phyloP scores from a whole-genome alignment of 2,329 filamentous ascomycete species.

The Cladosporium sp. region DNA sequence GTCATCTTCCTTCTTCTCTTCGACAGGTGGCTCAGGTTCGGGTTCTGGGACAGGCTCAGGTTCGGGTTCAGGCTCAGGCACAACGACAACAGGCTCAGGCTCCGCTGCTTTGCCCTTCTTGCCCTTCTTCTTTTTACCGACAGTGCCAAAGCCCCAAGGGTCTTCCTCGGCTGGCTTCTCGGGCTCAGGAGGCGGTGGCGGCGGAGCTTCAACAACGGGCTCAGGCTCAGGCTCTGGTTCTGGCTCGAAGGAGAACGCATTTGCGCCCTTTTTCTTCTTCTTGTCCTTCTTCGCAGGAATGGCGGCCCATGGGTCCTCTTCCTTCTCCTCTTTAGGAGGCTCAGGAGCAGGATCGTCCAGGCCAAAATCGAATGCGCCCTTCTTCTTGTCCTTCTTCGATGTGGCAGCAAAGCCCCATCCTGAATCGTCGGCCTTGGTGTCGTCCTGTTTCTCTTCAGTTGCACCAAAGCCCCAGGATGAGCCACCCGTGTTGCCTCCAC shows the following conservation, averaged over 20 bases:
- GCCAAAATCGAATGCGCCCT: constrained; percentile 27
- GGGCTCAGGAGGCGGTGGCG: constrained; percentile 22
- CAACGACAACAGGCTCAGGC: constrained; percentile 30
- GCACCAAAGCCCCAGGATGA: constrained; percentile 33
- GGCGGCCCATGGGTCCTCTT: constrained; percentile 24
- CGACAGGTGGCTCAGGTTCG: constrained; percentile 34
- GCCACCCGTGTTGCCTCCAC: constrained; percentile 16
- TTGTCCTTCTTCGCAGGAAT: constrained; percentile 23
- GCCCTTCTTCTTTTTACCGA: constrained; percentile 43
- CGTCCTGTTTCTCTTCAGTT: constrained; percentile 24
- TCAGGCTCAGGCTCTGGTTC: constrained; percentile 19
- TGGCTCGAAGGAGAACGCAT: constrained; percentile 17
- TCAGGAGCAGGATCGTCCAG: constrained; percentile 20
- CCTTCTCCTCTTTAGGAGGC: constrained; percentile 19
- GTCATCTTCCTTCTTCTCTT: constrained; percentile 34
- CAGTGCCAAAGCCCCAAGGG: constrained; percentile 27
- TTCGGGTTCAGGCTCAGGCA: constrained; percentile 30
- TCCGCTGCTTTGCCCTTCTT: constrained; percentile 34
- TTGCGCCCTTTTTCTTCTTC: constrained; percentile 32
- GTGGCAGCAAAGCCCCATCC: constrained; percentile 31
- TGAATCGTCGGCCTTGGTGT: constrained; percentile 12
- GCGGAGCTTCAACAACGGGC: constrained; percentile 20
- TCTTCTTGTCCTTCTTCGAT: constrained; percentile 34
- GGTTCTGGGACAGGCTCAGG: constrained; percentile 36
- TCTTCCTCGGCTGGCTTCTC: constrained; percentile 31